Conservation (phyloP, 2,329 filamentous ascomycete species). For the Polychaeton citri region DNA sequence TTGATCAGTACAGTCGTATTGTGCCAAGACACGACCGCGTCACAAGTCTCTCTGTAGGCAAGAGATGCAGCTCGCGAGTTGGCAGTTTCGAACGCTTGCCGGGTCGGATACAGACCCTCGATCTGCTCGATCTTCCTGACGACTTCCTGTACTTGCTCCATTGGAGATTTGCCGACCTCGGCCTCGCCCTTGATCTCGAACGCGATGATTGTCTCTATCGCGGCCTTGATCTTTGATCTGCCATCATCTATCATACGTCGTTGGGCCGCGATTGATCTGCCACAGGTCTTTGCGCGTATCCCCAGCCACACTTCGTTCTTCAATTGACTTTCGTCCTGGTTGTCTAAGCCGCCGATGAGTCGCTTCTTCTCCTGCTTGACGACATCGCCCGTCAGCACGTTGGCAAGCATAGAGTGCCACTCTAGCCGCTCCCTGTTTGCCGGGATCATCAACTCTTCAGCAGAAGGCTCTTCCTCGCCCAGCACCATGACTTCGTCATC, state of each 20-base stretch:
- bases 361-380: slow-evolving; percentile 97
- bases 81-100: slow-evolving; percentile 56
- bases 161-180: slow-evolving; percentile 75
- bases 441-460: slow-evolving; percentile 80
- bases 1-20: slow-evolving; percentile 96
- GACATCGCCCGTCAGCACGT: slow-evolving; percentile 89
- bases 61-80: slow-evolving; percentile 66
- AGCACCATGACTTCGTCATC: slow-evolving; percentile 88
- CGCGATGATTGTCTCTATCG: slow-evolving; percentile 76
- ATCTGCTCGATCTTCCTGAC: slow-evolving; percentile 83
- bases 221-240: slow-evolving; percentile 55
- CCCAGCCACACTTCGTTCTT: slow-evolving; percentile 75
- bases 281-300: slow-evolving; percentile 69
- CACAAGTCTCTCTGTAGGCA: slow-evolving; percentile 68
- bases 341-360: slow-evolving; percentile 66
- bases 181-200: slow-evolving; percentile 92
- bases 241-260: slow-evolving; percentile 78
- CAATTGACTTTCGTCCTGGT: slow-evolving; percentile 56
- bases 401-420: slow-evolving; percentile 96
- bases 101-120: slow-evolving; percentile 73
- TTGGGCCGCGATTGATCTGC: slow-evolving; percentile 72
- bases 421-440: slow-evolving; percentile 81
- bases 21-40: slow-evolving; percentile 88
- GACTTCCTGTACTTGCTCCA: slow-evolving; percentile 80
- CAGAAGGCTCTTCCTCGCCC: slow-evolving; percentile 74